Conservation (phyloP, 139 green algal genomes). For the Eudorina sp. region DNA sequence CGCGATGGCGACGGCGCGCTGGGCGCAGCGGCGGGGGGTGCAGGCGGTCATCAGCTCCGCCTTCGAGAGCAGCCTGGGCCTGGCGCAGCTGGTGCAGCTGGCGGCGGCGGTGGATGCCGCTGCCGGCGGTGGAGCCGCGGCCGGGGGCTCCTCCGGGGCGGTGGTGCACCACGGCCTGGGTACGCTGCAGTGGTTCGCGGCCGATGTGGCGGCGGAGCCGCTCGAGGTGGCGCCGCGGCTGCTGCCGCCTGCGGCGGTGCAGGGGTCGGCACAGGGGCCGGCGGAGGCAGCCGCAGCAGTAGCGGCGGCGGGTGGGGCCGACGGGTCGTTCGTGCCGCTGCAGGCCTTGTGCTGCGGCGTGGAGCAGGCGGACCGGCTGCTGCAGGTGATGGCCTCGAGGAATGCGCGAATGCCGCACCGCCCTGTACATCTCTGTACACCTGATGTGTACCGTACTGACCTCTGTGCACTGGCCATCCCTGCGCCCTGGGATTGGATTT, state of each 20-base stretch:
- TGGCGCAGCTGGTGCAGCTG: slow-evolving; percentile 74
- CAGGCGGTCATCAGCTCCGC: slow-evolving; percentile 80
- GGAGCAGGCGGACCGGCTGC: slow-evolving; percentile 34
- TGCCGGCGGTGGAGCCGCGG: neutral
- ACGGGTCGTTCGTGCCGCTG: slow-evolving; percentile 11
- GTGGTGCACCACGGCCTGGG: slow-evolving; percentile 72
- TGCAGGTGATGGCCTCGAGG: no score
- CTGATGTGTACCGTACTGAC: no score
- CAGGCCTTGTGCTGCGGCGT: slow-evolving; percentile 21
- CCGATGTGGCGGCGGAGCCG: slow-evolving; percentile 42
- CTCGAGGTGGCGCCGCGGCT: neutral
- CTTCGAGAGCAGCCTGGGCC: slow-evolving; percentile 85
- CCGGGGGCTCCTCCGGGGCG: neutral
- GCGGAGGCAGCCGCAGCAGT: neutral
- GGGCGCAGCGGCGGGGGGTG: slow-evolving; percentile 59
- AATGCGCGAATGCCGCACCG: no score
- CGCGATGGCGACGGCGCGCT: slow-evolving; percentile 54
- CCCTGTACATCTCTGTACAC: no score
- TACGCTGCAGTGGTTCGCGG: slow-evolving; percentile 78
- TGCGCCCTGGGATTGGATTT: no score
- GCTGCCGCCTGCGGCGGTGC: neutral
- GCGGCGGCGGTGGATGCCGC: slow-evolving; percentile 66
- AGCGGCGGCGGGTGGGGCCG: neutral
- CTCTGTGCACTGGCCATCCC: no score
- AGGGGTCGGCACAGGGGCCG: neutral